Conservation (phyloP, 2,329 filamentous ascomycete species). For the Phaeosphaeria sp. region DNA sequence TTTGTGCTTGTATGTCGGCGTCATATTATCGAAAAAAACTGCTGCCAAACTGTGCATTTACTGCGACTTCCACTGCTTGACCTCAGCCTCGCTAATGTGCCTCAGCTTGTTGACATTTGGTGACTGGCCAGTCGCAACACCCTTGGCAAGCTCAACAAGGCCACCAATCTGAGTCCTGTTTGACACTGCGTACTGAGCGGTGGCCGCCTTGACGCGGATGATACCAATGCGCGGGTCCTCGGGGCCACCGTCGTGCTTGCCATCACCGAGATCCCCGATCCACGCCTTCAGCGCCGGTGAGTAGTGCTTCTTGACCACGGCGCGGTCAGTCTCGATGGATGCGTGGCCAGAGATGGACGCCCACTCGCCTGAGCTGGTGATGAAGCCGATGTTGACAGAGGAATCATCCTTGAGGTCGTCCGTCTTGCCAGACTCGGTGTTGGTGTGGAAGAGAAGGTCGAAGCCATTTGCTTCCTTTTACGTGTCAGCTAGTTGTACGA, state of each 20-base stretch:
- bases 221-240: slow-evolving; percentile 83
- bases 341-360: slow-evolving; percentile 81
- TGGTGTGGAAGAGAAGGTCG: slow-evolving; percentile 89
- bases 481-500: slow-evolving; percentile 5
- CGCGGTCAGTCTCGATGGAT: slow-evolving; percentile 71
- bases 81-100: slow-evolving; percentile 66
- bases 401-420: slow-evolving; percentile 76
- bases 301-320: slow-evolving; percentile 72
- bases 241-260: slow-evolving; percentile 79
- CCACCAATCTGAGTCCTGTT: slow-evolving; percentile 69
- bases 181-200: slow-evolving; percentile 73
- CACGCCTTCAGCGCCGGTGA: slow-evolving; percentile 77
- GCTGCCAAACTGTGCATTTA: slow-evolving; percentile 13
- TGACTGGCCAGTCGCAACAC: slow-evolving; percentile 72
- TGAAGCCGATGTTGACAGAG: slow-evolving; percentile 81
- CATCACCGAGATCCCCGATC: slow-evolving; percentile 81
- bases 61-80: slow-evolving; percentile 45
- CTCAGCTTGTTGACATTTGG: slow-evolving; percentile 77
- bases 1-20: neutral
- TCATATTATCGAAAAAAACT: neutral
- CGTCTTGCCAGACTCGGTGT: slow-evolving; percentile 88
- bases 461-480: slow-evolving; percentile 75
- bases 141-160: slow-evolving; percentile 75
- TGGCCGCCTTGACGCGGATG: slow-evolving; percentile 76
- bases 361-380: slow-evolving; percentile 80